Percentiles rank a stretch among this genome's conserved stretches.
Conservation (phyloP, 2,329 filamentous ascomycete species). For the Stemphylium lycopersici region DNA sequence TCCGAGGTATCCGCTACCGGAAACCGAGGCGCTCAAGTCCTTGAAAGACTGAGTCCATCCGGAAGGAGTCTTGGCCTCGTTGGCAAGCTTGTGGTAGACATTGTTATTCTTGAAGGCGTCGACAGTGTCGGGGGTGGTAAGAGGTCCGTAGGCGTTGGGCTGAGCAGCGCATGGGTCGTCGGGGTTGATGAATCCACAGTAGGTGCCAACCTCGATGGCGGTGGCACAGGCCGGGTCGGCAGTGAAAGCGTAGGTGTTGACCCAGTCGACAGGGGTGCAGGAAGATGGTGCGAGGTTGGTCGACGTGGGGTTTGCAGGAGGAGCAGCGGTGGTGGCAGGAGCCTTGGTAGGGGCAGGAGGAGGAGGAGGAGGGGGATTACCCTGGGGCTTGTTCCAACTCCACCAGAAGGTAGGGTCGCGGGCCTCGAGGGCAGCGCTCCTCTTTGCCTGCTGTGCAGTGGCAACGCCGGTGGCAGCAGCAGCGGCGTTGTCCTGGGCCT, state of each 20-base stretch:
- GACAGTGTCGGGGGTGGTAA: constrained; percentile 28
- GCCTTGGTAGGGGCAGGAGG: constrained; percentile 10
- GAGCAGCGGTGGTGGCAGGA: constrained; percentile 20
- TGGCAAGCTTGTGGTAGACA: constrained; percentile 32
- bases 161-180: constrained; percentile 35
- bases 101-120: constrained; percentile 31
- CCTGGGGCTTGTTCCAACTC: constrained; percentile 8
- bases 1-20: constrained; percentile 28
- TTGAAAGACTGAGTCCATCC: constrained; percentile 28
- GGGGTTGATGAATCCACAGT: constrained; percentile 38
- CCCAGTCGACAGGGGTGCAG: constrained; percentile 30
- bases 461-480: constrained; percentile 19
- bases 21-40: constrained; percentile 24
- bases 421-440: constrained; percentile 5
- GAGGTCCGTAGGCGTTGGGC: constrained; percentile 30
- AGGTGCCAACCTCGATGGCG: constrained; percentile 30
- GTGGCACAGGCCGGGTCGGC: constrained; percentile 28
- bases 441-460: constrained; percentile 23
- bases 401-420: constrained; percentile 11
- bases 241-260: constrained; percentile 33
- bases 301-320: constrained; percentile 4
- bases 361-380: neutral
- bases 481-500: constrained; percentile 20
- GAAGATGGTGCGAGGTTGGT: constrained; percentile 27
- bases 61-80: constrained; percentile 25